Evolutionary conservation across 805 yeast genomes (phyloP).

Genomic region (Myxozyma nipponensis): DNA sequence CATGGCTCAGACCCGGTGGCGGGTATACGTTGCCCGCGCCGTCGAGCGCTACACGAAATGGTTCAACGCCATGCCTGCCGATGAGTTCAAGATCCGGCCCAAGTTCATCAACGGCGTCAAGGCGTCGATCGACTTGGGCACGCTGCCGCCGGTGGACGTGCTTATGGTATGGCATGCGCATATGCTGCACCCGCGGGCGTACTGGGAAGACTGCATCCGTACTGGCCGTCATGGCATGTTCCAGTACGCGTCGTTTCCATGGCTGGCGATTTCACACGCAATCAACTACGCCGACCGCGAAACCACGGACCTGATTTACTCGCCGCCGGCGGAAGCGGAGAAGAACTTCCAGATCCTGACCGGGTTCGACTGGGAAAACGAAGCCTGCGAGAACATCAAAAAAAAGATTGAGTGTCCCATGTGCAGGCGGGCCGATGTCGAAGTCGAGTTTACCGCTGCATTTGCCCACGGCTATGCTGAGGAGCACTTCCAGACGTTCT

Average conservation of each 20-base stretch:
- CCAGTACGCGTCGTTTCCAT: conserved; percentile 7
- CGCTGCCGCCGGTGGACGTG: conserved; percentile 29
- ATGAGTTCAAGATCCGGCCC: neutral
- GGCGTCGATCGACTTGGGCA: neutral
- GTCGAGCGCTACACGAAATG: conserved; percentile 14
- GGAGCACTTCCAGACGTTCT: conserved; percentile 2
- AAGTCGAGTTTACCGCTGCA: conserved; percentile 3
- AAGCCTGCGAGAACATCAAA: neutral
- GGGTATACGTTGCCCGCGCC: conserved; percentile 9
- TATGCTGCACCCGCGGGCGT: conserved; percentile 29
- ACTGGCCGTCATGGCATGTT: conserved; percentile 3
- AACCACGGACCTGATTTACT: conserved; percentile 1
- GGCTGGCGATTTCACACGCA: conserved; percentile 12
- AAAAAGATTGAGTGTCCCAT: conserved; percentile 4
- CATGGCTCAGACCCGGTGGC: conserved; percentile 5
- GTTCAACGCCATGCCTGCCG: conserved; percentile 8
- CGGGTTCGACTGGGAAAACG: neutral
- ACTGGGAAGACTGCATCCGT: conserved; percentile 25
- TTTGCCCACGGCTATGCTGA: conserved; percentile 12
- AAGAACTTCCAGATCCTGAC: conserved; percentile 3
- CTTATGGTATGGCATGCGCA: conserved; percentile 32
- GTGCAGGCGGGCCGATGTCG: conserved; percentile 2
- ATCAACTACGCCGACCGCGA: neutral
- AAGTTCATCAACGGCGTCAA: neutral
- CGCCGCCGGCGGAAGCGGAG: conserved; percentile 3